phyloP scores from a whole-genome alignment of 1,284 basidiomycete species.

The Cystobasidium sp. region DNA sequence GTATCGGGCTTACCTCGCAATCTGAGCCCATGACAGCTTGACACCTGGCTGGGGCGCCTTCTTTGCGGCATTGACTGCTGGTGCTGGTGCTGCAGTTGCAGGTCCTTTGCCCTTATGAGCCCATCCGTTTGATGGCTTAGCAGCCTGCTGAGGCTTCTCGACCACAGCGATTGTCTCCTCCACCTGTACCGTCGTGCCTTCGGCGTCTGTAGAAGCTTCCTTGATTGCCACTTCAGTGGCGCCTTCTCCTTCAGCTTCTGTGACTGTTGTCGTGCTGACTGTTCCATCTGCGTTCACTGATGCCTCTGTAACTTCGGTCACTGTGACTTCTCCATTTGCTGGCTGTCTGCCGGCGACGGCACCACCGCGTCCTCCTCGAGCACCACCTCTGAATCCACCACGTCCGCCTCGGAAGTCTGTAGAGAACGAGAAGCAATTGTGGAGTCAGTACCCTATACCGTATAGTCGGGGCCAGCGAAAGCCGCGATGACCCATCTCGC shows the following conservation, averaged over 20 bases:
- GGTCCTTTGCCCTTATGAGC: neutral
- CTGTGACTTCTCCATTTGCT: conserved; percentile 15
- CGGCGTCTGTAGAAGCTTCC: conserved; percentile 23
- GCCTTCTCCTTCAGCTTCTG: conserved; percentile 16
- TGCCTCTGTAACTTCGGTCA: conserved; percentile 28
- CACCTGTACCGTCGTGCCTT: conserved; percentile 9
- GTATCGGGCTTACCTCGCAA: conserved; percentile 47
- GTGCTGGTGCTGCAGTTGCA: neutral
- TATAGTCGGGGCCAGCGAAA: neutral
- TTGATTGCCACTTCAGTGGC: neutral
- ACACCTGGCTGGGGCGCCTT: conserved; percentile 6
- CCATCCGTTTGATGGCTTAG: neutral
- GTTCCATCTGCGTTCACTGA: conserved; percentile 19
- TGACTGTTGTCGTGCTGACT: conserved; percentile 25
- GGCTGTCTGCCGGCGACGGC: conserved; percentile 17
- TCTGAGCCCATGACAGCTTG: conserved; percentile 51
- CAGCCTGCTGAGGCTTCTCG: conserved; percentile 14
- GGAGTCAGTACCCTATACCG: neutral
- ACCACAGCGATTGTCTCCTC: conserved; percentile 11
- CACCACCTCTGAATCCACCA: conserved; percentile 34
- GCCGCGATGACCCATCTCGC: neutral
- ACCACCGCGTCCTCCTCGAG: conserved; percentile 28
- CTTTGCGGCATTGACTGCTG: conserved; percentile 7
- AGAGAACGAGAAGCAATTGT: neutral
- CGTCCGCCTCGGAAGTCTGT: conserved; percentile 42